Evolutionary conservation across 768 basidiomycete genomes (phyloP).

Genomic region (Amanita fuliginea): DNA sequence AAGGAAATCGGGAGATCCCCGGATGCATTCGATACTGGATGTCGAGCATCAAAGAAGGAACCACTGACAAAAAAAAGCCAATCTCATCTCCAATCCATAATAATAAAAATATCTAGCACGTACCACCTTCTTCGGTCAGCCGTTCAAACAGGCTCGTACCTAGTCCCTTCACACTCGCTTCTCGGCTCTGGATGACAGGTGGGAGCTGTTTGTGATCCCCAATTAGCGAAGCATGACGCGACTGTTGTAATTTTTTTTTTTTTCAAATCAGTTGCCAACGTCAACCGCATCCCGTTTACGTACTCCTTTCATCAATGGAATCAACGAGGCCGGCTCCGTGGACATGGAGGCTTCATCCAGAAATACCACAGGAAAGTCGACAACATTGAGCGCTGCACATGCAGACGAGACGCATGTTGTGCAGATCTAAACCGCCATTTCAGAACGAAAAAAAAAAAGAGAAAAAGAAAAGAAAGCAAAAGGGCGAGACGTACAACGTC

Average conservation of each 20-base stretch:
- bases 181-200: constrained; percentile 70
- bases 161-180: constrained; percentile 65
- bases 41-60: constrained; percentile 89
- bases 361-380: constrained; percentile 90
- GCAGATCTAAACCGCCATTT: constrained; percentile 44
- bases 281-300: constrained; percentile 18
- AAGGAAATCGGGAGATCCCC: constrained; percentile 78
- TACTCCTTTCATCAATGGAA: constrained; percentile 92
- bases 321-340: constrained; percentile 84
- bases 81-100: too few species aligned
- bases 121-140: constrained; percentile 66
- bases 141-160: constrained; percentile 83
- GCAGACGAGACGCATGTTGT: constrained; percentile 82
- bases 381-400: constrained; percentile 47
- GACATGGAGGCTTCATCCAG: constrained; percentile 96
- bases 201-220: constrained; percentile 98
- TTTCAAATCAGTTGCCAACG: too few species aligned
- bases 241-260: too few species aligned
- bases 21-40: constrained; percentile 98
- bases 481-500: constrained; percentile 53
- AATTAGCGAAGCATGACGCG: constrained; percentile 75
- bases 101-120: too few species aligned
- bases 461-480: background rate
- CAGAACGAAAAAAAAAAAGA: background rate
- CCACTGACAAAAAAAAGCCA: constrained; percentile 13